These are phyloP conservation scores for Podosphaera xanthii DNA, from an alignment of 2,329 filamentous ascomycete species.

Conservation along the genomic window DNA sequence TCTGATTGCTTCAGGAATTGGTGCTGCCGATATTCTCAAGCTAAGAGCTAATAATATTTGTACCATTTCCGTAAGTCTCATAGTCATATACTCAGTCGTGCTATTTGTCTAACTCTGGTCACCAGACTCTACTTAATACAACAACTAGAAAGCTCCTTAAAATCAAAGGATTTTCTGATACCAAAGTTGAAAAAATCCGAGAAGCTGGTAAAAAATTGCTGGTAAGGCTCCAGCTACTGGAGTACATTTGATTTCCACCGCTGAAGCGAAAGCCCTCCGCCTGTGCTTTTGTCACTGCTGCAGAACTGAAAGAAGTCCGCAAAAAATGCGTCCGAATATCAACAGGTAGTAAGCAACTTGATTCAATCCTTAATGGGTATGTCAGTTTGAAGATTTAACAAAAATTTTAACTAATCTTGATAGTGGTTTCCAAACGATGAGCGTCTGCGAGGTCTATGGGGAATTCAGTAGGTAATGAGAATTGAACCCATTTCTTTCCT, in stretches of 20 bases:
- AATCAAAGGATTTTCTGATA: conserved; percentile 47
- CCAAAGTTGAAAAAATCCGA: conserved; percentile 49
- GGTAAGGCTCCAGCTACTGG: conserved; percentile 6
- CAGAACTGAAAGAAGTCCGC: conserved; percentile 37
- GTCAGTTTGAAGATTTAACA: conserved; percentile 3
- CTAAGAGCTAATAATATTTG: conserved; percentile 38
- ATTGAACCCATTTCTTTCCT: not conserved
- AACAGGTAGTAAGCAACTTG: conserved; percentile 47
- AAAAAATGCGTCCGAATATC: conserved; percentile 41
- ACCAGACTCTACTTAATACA: conserved; percentile 34
- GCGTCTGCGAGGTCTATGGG: conserved; percentile 41
- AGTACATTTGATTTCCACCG: not conserved
- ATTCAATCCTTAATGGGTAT: conserved; percentile 39
- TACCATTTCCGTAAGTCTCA: conserved; percentile 31
- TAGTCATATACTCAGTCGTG: not conserved
- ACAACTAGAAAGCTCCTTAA: conserved; percentile 36
- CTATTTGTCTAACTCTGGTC: not conserved
- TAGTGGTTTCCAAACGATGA: conserved; percentile 47
- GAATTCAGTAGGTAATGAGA: conserved; percentile 24
- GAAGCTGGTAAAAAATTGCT: conserved; percentile 30
- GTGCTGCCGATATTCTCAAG: conserved; percentile 40
- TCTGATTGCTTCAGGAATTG: conserved; percentile 25
- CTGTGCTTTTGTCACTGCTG: conserved; percentile 40
- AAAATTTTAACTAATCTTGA: not conserved
- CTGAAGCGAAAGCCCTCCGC: conserved; percentile 24